These are phyloP conservation scores for Spinellus fusiger DNA, from an alignment of 192 early-diverging fungal genomes.

Conservation along the genomic window DNA sequence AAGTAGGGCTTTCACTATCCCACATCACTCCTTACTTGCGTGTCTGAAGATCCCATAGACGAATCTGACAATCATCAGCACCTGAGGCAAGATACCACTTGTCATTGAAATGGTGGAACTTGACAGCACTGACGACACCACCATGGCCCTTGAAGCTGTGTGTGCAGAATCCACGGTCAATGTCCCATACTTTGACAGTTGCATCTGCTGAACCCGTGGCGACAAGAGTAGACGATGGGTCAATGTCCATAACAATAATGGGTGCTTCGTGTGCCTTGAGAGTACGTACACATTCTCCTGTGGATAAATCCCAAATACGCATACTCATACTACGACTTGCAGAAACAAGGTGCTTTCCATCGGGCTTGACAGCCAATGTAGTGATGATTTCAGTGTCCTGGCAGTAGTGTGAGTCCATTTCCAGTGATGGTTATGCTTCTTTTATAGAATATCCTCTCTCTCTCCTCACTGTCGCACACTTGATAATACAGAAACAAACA, in stretches of 20 bases:
- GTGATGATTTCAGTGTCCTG: slow-evolving; percentile 84
- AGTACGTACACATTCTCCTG: slow-evolving; percentile 50
- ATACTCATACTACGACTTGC: slow-evolving; percentile 79
- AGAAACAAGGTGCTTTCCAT: slow-evolving; percentile 69
- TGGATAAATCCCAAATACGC: slow-evolving; percentile 69
- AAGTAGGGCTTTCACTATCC: not conserved
- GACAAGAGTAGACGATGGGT: slow-evolving; percentile 82
- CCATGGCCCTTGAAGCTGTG: slow-evolving; percentile 93
- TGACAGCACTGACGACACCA: slow-evolving; percentile 81
- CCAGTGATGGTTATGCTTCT: too few species aligned
- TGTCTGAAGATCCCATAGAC: slow-evolving; percentile 82
- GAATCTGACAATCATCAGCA: slow-evolving; percentile 84
- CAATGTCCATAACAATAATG: slow-evolving; percentile 88
- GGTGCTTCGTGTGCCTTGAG: slow-evolving; percentile 92
- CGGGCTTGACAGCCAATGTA: slow-evolving; percentile 76
- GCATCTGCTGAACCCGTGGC: slow-evolving; percentile 96
- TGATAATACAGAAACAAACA: not conserved
- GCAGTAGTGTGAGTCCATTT: not conserved
- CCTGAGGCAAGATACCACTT: slow-evolving; percentile 81
- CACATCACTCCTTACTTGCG: slow-evolving; percentile 45
- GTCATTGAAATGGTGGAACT: slow-evolving; percentile 92
- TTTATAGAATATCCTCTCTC: too few species aligned
- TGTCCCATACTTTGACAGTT: slow-evolving; percentile 95
- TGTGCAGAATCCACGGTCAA: slow-evolving; percentile 85
- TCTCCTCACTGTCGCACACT: too few species aligned